Evolutionary conservation across 1,284 basidiomycete genomes (phyloP).

Genomic region (Heimioporus retisporus): DNA sequence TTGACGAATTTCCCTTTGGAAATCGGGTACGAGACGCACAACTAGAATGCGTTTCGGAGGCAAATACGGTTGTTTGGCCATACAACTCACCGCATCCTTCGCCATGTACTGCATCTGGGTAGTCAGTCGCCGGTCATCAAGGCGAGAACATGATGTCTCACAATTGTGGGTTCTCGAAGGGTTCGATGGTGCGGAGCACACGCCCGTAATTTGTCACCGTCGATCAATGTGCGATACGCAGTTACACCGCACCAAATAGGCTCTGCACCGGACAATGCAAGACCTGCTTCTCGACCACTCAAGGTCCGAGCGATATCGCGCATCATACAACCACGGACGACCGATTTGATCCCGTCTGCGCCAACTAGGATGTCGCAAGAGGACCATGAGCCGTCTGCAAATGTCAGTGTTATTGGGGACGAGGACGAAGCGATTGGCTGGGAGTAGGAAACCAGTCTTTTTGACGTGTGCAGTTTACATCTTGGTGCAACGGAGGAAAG

Average conservation of each 20-base stretch:
- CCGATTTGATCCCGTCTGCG: conserved; percentile 51
- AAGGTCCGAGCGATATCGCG: conserved; percentile 35
- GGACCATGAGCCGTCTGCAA: conserved; percentile 51
- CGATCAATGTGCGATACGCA: too few relatives aligned
- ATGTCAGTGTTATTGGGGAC: conserved; percentile 48
- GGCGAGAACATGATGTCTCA: conserved; percentile 19
- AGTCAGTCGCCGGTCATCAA: conserved; percentile 11
- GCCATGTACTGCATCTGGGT: conserved; percentile 35
- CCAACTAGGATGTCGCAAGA: too few relatives aligned
- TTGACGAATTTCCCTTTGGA: conserved; percentile 44
- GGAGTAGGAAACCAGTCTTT: conserved; percentile 46
- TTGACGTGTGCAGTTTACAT: conserved; percentile 47
- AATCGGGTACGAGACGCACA: conserved; percentile 40
- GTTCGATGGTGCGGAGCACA: conserved; percentile 49
- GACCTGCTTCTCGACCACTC: conserved; percentile 20
- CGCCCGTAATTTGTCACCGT: too few relatives aligned
- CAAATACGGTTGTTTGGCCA: background rate
- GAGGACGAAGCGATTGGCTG: conserved; percentile 29
- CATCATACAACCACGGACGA: conserved; percentile 55
- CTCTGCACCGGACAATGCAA: conserved; percentile 17
- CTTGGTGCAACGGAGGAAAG: conserved; percentile 45
- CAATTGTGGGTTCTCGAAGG: conserved; percentile 37
- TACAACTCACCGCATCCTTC: conserved; percentile 35
- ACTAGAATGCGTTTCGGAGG: conserved; percentile 27
- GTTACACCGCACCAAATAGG: too few relatives aligned